Evolutionary conservation across 2,329 filamentous ascomycete genomes (phyloP), one percentile per base, ranked within the genome.

Genomic region (Pleoardoris graminearum): DNA sequence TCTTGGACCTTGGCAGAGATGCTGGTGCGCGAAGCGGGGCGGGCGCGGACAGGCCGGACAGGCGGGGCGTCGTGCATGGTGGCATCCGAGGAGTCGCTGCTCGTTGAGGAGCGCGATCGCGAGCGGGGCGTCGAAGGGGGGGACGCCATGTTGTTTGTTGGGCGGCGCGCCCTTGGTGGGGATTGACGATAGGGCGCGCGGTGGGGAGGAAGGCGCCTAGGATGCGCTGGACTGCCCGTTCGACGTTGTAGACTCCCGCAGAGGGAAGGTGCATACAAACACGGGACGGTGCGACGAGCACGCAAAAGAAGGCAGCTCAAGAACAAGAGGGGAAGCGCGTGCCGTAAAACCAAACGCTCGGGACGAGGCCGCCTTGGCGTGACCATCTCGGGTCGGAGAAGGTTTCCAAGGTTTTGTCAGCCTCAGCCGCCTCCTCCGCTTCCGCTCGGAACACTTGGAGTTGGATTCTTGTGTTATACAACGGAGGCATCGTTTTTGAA

Each of bases 51-150:
- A 29, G 68, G 68, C 56, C 55, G n/a, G 46, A 59, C 35, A 50
- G 62, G 50, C 10, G 69, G 65, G 17, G 63, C 63, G 51, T 71
- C 65, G 49, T 65, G 66, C 68, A 71, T 72, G 50, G 66, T 67
- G 14, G 65, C 67, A 51, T 71, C 66, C 12, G 67, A 69, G 17
- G 65, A 65, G 51, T 48, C 58, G 57, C 63, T 68, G 38, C 51
- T 57, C 7, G 65, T 63, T 17, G 68, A 65, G 10, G 69, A 70
- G 45, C 63, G 67, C 14, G 69, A 67, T 38, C 58, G 58, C 32
- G 64, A 68, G 41, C 57, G 59, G 22, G 67, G 65, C 3, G 65
- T 69, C 2, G 63, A 68, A 22, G 59, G 60, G 35, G 53, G 66
- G 4, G 68, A 69, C 38, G 66, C 59, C 68, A 70, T 71, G 51